Conservation (phyloP, 805 yeast genomes). For the Candida sakaeoensis region DNA sequence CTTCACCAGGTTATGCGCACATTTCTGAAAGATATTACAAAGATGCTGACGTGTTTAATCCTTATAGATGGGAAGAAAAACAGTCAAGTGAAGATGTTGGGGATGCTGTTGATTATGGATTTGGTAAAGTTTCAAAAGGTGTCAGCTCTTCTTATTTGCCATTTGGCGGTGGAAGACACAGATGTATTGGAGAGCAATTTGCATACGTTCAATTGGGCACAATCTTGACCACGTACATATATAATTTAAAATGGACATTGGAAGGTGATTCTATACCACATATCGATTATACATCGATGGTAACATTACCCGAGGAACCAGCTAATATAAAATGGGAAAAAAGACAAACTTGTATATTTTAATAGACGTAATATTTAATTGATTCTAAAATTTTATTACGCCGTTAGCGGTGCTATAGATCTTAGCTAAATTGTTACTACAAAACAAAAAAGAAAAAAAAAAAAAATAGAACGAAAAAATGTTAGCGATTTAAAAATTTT, state of each 20-base stretch:
- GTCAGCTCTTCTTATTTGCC: constrained; percentile 95
- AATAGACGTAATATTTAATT: constrained; percentile 8
- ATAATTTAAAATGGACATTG: constrained; percentile 72
- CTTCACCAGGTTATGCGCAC: constrained; percentile 90
- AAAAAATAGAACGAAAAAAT: not conserved
- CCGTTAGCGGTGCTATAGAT: not conserved
- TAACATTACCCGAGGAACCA: constrained; percentile 81
- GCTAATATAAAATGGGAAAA: constrained; percentile 70
- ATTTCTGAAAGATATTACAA: constrained; percentile 77
- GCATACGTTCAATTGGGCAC: constrained; percentile 93
- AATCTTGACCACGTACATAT: constrained; percentile 68
- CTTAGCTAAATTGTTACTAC: too few species aligned
- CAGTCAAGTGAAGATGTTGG: constrained; percentile 18
- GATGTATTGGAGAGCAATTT: constrained; percentile 98
- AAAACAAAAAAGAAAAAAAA: too few species aligned
- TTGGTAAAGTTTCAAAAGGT: constrained; percentile 94
- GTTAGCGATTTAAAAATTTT: constrained; percentile 1
- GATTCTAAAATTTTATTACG: too few species aligned
- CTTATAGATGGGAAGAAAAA: constrained; percentile 73
- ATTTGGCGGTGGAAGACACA: constrained; percentile 98
- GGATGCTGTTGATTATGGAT: constrained; percentile 80
- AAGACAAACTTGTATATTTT: constrained; percentile 44
- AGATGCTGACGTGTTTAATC: constrained; percentile 65
- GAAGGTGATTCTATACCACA: constrained; percentile 47
- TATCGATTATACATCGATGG: constrained; percentile 87